Percentiles rank a stretch among this genome's conserved stretches.
These are phyloP conservation scores for Pseudogymnoascus destructans DNA, from an alignment of 2,329 filamentous ascomycete genomes.

Conservation along the genomic window DNA sequence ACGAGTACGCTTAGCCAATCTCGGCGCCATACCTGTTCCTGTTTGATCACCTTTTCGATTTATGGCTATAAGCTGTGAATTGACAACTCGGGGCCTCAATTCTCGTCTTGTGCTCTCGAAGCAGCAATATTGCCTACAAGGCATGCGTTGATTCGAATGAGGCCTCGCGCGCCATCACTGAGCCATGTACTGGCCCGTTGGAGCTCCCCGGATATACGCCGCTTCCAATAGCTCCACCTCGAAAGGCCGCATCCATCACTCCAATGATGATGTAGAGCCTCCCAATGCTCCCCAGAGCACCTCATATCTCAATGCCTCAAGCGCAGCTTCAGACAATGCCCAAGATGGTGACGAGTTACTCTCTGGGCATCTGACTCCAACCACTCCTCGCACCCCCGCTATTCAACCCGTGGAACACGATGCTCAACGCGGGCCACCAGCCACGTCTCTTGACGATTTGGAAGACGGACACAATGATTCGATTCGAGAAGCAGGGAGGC, in stretches of 20 bases:
- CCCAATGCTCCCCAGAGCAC: slow-evolving; percentile 27
- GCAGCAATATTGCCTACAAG: slow-evolving; percentile 18
- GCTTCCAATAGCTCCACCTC: slow-evolving; percentile 52
- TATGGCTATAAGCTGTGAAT: slow-evolving; percentile 3
- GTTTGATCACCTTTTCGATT: neutral
- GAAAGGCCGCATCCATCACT: slow-evolving; percentile 37
- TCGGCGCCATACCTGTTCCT: neutral
- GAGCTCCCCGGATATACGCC: slow-evolving; percentile 71
- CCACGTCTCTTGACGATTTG: slow-evolving; percentile 14
- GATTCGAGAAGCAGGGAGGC: slow-evolving; percentile 30
- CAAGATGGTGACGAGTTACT: slow-evolving; percentile 17
- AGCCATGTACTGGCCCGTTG: slow-evolving; percentile 85
- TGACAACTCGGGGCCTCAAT: neutral
- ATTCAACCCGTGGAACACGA: slow-evolving; percentile 48
- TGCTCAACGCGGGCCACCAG: slow-evolving; percentile 23
- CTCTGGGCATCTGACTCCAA: slow-evolving; percentile 19
- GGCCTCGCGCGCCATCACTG: slow-evolving; percentile 21
- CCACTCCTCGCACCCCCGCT: slow-evolving; percentile 41
- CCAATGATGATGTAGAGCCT: slow-evolving; percentile 46
- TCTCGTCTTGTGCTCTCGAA: slow-evolving; percentile 7
- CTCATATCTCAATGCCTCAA: slow-evolving; percentile 21
- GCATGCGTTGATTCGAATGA: slow-evolving; percentile 27
- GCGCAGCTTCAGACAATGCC: slow-evolving; percentile 17
- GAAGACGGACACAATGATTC: slow-evolving; percentile 12
- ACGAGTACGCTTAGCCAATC: slow-evolving; percentile 1